Conservation (phyloP, 2,329 filamentous ascomycete genomes). For the Bisporella sp. region DNA sequence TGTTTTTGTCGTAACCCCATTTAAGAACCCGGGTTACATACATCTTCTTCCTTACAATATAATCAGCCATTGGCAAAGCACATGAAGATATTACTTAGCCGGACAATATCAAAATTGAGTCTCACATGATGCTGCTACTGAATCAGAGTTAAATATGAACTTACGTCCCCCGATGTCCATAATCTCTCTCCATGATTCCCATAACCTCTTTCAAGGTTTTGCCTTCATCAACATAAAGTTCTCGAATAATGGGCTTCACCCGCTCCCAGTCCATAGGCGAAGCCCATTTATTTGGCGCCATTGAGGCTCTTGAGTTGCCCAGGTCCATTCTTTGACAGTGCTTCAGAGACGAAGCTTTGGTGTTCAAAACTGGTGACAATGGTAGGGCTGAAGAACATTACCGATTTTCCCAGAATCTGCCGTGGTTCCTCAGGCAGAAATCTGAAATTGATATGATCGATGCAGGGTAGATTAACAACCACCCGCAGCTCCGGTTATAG, state of each 20-base stretch:
- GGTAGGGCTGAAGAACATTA: neutral
- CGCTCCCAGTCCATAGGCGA: neutral
- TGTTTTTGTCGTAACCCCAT: neutral
- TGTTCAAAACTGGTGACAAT: too few relatives aligned
- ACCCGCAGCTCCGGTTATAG: neutral
- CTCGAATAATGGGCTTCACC: neutral
- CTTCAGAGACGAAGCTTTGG: too few relatives aligned
- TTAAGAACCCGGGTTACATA: neutral
- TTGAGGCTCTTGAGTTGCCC: neutral
- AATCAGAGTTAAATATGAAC: neutral
- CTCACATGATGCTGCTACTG: neutral
- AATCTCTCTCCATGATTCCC: neutral
- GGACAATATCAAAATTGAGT: neutral
- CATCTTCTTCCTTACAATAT: neutral
- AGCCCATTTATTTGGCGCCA: neutral
- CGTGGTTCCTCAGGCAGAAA: neutral
- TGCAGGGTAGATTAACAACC: neutral
- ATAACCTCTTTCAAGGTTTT: neutral
- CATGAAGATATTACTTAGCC: neutral
- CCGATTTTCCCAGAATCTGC: neutral
- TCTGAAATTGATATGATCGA: neutral
- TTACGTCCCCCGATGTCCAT: conserved; percentile 1
- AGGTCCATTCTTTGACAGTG: neutral
- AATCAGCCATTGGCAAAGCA: neutral
- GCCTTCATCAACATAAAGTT: neutral